phyloP scores from a whole-genome alignment of 1,284 basidiomycete species.

The Sphagnurus paluster region DNA sequence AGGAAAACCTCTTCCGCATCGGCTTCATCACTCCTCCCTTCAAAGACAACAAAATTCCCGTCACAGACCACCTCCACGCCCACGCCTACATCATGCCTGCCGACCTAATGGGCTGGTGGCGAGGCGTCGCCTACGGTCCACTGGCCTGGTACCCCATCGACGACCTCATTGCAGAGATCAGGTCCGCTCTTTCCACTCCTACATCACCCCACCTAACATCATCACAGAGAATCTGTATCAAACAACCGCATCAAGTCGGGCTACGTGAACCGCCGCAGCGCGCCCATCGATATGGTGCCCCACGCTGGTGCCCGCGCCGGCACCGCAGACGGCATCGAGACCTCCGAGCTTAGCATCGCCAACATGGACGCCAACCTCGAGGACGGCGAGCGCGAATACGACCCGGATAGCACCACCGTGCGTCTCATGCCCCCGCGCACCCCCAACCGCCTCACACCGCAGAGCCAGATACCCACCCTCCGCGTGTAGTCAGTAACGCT shows the following conservation, averaged over 20 bases:
- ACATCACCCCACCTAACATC: slow-evolving; percentile 6
- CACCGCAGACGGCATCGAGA: slow-evolving; percentile 64
- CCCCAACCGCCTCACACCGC: slow-evolving; percentile 29
- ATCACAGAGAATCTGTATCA: slow-evolving; percentile 61
- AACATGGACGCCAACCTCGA: slow-evolving; percentile 46
- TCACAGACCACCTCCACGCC: slow-evolving; percentile 74
- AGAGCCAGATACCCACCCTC: slow-evolving; percentile 40
- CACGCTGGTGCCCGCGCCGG: slow-evolving; percentile 66
- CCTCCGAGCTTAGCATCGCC: slow-evolving; percentile 52
- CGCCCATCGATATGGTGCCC: slow-evolving; percentile 69
- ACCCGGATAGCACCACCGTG: slow-evolving; percentile 27
- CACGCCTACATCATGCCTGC: slow-evolving; percentile 68
- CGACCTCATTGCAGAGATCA: slow-evolving; percentile 76
- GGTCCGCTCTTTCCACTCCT: slow-evolving; percentile 41
- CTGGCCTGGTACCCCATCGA: slow-evolving; percentile 75
- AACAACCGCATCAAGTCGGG: slow-evolving; percentile 77
- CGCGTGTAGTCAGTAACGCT: slow-evolving; percentile 36
- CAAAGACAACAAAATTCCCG: slow-evolving; percentile 71
- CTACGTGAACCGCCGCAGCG: slow-evolving; percentile 45
- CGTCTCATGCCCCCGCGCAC: slow-evolving; percentile 24
- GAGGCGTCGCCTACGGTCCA: slow-evolving; percentile 62
- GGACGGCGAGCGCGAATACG: slow-evolving; percentile 37
- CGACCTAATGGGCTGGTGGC: slow-evolving; percentile 71
- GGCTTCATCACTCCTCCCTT: slow-evolving; percentile 78
- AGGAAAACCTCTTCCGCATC: slow-evolving; percentile 48